Conservation (phyloP, 208 protist species). For the Trypanosoma theileri region DNA sequence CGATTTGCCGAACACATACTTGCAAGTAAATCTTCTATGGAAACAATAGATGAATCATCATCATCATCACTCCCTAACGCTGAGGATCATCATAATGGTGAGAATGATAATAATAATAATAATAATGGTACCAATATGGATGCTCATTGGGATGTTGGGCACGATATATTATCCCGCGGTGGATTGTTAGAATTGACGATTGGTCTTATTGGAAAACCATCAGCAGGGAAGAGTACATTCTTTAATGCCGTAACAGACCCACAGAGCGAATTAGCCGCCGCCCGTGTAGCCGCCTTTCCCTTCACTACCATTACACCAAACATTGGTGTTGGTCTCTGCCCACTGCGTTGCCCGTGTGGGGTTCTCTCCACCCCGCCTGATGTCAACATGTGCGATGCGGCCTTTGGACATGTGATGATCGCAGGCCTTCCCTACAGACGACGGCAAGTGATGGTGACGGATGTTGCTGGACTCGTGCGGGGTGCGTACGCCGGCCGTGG, state of each 20-base stretch:
- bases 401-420: slow-evolving; percentile 56
- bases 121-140: not conserved
- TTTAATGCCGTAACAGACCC: slow-evolving; percentile 93
- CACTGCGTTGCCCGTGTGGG: slow-evolving; percentile 77
- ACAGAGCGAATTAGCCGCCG: slow-evolving; percentile 66
- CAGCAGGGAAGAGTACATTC: slow-evolving; percentile 93
- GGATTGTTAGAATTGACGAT: slow-evolving; percentile 82
- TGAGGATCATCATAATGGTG: too few species aligned
- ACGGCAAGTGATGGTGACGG: slow-evolving; percentile 83
- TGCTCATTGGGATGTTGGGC: too few species aligned
- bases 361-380: not conserved
- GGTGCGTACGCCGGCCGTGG: slow-evolving; percentile 93
- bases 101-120: not conserved
- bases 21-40: not conserved
- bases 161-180: slow-evolving; percentile 19
- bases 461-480: slow-evolving; percentile 94
- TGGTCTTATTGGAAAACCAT: slow-evolving; percentile 93
- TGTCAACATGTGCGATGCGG: slow-evolving; percentile 31
- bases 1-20: slow-evolving; percentile 2
- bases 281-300: slow-evolving; percentile 88
- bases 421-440: slow-evolving; percentile 51
- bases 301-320: slow-evolving; percentile 96
- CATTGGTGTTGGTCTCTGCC: slow-evolving; percentile 56
- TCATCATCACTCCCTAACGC: not conserved
- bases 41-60: not conserved